These are phyloP conservation scores for Prunus armeniaca DNA, from an alignment of 306 rosid species.

Conservation along the genomic window DNA sequence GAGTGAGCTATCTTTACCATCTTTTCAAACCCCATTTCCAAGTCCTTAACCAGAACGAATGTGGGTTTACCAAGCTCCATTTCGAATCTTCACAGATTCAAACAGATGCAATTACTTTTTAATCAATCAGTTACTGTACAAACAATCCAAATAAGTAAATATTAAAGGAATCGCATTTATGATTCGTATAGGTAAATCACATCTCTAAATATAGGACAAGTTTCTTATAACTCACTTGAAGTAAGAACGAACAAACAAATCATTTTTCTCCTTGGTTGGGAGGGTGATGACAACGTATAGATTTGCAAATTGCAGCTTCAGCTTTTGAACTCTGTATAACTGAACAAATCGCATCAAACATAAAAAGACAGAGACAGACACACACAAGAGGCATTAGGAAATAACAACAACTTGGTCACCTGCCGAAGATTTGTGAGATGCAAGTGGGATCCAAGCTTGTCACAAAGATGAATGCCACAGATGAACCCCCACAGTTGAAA, in stretches of 20 bases:
- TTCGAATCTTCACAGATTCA: slow-evolving; percentile 43
- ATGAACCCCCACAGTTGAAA: slow-evolving; percentile 88
- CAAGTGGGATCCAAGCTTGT: slow-evolving; percentile 57
- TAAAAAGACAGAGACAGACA: background rate
- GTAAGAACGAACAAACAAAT: slow-evolving; percentile 64
- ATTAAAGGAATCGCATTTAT: too few species aligned
- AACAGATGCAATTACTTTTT: slow-evolving; percentile 4
- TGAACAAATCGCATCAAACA: background rate
- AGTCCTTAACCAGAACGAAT: slow-evolving; percentile 77
- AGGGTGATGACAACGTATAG: slow-evolving; percentile 61
- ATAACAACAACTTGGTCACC: slow-evolving; percentile 36
- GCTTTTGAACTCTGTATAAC: slow-evolving; percentile 58
- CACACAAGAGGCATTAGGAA: slow-evolving; percentile 12
- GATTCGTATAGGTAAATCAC: background rate
- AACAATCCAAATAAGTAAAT: background rate
- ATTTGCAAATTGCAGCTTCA: slow-evolving; percentile 70
- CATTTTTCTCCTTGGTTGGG: slow-evolving; percentile 56
- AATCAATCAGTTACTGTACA: background rate
- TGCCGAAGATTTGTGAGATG: slow-evolving; percentile 47
- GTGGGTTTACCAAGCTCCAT: slow-evolving; percentile 89
- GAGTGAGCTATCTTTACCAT: slow-evolving; percentile 82
- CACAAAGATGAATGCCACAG: slow-evolving; percentile 75
- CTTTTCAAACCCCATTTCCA: slow-evolving; percentile 95
- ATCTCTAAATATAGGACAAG: slow-evolving; percentile 12
- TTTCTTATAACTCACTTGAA: slow-evolving; percentile 55